phyloP scores from a whole-genome alignment of 106 monocot genomes.

The Iris macrosiphon region DNA sequence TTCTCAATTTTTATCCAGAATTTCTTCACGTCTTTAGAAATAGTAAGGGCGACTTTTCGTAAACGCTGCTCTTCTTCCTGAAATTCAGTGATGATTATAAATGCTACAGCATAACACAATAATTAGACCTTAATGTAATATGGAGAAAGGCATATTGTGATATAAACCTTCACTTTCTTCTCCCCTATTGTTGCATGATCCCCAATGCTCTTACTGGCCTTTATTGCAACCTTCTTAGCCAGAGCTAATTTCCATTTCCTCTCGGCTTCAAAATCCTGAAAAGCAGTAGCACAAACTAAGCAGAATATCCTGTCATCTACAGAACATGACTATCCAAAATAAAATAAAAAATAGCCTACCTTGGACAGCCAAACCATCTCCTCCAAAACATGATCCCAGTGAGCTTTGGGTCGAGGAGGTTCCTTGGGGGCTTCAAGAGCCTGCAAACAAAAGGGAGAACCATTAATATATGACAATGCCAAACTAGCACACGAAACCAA shows the following conservation, averaged over 20 bases:
- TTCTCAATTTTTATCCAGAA: conserved; percentile 99
- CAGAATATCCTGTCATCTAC: background rate
- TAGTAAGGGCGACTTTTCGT: conserved; percentile 77
- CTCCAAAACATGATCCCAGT: conserved; percentile 98
- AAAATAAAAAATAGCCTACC: conserved; percentile 16
- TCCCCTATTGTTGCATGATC: conserved; percentile 79
- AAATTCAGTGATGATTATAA: background rate
- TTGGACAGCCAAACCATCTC: conserved; percentile 99
- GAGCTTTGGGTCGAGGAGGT: conserved; percentile 78
- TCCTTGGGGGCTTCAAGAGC: conserved; percentile 76
- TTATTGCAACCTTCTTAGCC: conserved; percentile 84
- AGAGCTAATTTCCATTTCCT: conserved; percentile 96
- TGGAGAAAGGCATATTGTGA: background rate
- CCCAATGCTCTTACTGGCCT: conserved; percentile 64
- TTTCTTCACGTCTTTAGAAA: conserved; percentile 97
- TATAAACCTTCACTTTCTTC: conserved; percentile 85
- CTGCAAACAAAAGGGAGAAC: too few relatives aligned
- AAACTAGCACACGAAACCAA: too few relatives aligned
- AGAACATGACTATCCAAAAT: too few relatives aligned
- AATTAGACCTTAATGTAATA: too few relatives aligned
- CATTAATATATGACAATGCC: too few relatives aligned
- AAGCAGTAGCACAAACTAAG: background rate
- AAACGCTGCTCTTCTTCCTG: conserved; percentile 94
- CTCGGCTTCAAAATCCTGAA: conserved; percentile 95
- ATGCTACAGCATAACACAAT: too few relatives aligned